Evolutionary conservation across 2,329 filamentous ascomycete genomes (phyloP).

Genomic region (Plectosphaerella plurivora): DNA sequence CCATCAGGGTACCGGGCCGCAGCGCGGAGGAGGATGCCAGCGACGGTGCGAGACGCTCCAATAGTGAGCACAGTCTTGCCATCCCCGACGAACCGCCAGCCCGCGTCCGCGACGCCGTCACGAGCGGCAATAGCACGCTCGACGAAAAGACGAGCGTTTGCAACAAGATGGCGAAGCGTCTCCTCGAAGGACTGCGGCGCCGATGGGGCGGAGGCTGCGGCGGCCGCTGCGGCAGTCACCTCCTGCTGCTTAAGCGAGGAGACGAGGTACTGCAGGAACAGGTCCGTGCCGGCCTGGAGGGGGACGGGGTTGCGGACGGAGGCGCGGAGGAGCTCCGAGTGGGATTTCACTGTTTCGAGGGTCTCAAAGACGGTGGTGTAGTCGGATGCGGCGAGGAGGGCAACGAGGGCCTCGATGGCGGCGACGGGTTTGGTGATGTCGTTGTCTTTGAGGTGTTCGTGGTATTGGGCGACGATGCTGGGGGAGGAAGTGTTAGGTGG

Average conservation of each 20-base stretch:
- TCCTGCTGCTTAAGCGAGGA: conserved; percentile 60
- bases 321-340: conserved; percentile 72
- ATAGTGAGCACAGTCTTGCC: conserved; percentile 83
- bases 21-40: conserved; percentile 69
- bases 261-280: conserved; percentile 93
- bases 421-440: conserved; percentile 95
- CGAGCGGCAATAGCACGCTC: conserved; percentile 80
- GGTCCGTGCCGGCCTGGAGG: conserved; percentile 86
- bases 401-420: conserved; percentile 86
- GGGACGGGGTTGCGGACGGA: conserved; percentile 85
- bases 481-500: neutral
- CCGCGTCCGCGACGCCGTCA: conserved; percentile 76
- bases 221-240: conserved; percentile 18
- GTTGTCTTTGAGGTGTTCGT: conserved; percentile 58
- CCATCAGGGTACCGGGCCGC: conserved; percentile 52
- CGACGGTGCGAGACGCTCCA: conserved; percentile 81
- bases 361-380: conserved; percentile 92
- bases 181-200: conserved; percentile 62
- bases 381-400: conserved; percentile 73
- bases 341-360: conserved; percentile 74
- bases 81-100: conserved; percentile 73
- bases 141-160: conserved; percentile 84
- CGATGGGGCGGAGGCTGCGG: conserved; percentile 16
- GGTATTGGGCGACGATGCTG: conserved; percentile 54
- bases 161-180: conserved; percentile 76